phyloP scores from a whole-genome alignment of 306 rosid species.

The Sphenostylis stenocarpa region DNA sequence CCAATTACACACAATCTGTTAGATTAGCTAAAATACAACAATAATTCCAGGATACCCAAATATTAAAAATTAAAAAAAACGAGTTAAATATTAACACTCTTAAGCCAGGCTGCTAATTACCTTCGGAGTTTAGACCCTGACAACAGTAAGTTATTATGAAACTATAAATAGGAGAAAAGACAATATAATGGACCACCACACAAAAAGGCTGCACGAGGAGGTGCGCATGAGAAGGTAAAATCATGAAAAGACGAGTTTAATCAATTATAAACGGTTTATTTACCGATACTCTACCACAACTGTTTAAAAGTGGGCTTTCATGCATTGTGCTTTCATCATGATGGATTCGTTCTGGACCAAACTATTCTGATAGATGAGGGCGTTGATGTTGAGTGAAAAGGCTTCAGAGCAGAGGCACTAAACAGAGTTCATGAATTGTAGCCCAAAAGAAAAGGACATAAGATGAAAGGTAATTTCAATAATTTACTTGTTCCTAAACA shows the following conservation, averaged over 20 bases:
- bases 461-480: background rate
- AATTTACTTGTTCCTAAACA: background rate
- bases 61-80: background rate
- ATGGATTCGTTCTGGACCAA: background rate
- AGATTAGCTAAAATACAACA: background rate
- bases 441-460: background rate
- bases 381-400: slow-evolving; percentile 8
- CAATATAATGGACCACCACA: background rate
- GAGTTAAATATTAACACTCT: background rate
- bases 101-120: background rate
- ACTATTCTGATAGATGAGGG: background rate
- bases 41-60: background rate
- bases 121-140: background rate
- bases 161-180: background rate
- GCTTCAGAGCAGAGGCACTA: background rate
- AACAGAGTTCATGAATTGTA: background rate
- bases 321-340: background rate
- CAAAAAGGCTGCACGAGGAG: background rate
- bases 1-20: background rate
- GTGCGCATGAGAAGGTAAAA: background rate
- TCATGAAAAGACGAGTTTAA: background rate
- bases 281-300: background rate
- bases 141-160: background rate
- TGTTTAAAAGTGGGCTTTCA: background rate
- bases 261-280: background rate